Evolutionary conservation across 768 basidiomycete genomes (phyloP), one percentile per base, ranked within the genome.

Genomic region (Leccinum subgranulosum): DNA sequence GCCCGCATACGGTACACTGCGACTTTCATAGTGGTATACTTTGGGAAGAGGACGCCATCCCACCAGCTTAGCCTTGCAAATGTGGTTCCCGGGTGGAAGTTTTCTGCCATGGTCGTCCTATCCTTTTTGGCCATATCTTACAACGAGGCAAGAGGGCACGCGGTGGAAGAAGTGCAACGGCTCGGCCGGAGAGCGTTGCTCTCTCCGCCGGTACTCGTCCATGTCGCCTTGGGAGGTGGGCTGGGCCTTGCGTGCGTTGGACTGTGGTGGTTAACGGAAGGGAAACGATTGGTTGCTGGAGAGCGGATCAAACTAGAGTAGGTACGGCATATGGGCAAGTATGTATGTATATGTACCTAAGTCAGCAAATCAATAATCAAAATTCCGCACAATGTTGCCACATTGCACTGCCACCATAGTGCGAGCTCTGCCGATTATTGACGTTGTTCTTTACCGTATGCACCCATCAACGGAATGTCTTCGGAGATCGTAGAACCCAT

Each of bases 1-100:
- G 78, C 80, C 6, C 79, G 91, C 15, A 88, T 89, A 41, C 64
- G 74, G 27, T 92, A 89, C 67, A 81, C 82, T 43, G 72, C 79
- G 57, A 63, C 64, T 34, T 91, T 87, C 66, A 72, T 75, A 14
- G 66, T 67, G 5, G 58, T 58, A 2, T 91, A 78, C 68, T 89
- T 85, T 72, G 59, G 53, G 21, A 60, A 61, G 49, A 57, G 62
- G 51, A 45, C 29, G 48, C 55, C 56, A 28, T 57, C 51, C 23
- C 53, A 65, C 51, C 58, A 39, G 29, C 51, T 72, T 49, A 48
- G 9, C 23, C 36, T 64, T 47, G 28, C 51, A 15, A 57, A 55
- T 49, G 34, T 64, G 14, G 29, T 65, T 31, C 74, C 74, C 1
- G 56, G 61, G 3, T 68, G 72, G 72, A 66, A 56, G 41, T 73